Percentiles rank a stretch among this genome's conserved stretches.
Evolutionary conservation across 2,329 filamentous ascomycete species (phyloP).

Genomic region (Nakataea oryzae): DNA sequence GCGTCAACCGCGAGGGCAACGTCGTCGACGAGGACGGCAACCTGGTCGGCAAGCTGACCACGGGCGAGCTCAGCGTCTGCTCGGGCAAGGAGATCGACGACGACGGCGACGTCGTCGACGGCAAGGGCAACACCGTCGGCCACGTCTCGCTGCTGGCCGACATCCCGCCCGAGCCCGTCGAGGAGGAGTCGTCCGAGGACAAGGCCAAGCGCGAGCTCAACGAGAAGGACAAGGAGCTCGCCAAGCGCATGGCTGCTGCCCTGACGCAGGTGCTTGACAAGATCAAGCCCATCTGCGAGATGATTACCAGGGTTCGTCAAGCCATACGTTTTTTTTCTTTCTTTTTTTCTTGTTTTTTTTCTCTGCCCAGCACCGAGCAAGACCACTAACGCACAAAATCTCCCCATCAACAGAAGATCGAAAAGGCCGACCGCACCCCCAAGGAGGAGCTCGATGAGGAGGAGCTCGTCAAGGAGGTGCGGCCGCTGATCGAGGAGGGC

Average conservation of each 20-base stretch:
- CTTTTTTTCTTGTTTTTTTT: slow-evolving; percentile 6
- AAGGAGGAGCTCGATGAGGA: slow-evolving; percentile 88
- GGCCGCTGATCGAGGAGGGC: slow-evolving; percentile 81
- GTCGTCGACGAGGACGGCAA: slow-evolving; percentile 49
- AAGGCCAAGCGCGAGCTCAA: slow-evolving; percentile 43
- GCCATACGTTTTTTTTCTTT: too few relatives aligned
- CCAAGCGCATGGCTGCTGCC: slow-evolving; percentile 61
- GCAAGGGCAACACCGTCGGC: slow-evolving; percentile 55
- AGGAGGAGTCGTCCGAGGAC: slow-evolving; percentile 48
- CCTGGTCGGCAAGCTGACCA: slow-evolving; percentile 55
- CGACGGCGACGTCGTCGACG: slow-evolving; percentile 61
- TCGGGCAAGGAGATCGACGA: slow-evolving; percentile 60
- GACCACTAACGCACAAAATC: slow-evolving; percentile 15
- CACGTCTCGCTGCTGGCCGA: slow-evolving; percentile 58
- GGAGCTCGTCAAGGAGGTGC: slow-evolving; percentile 74
- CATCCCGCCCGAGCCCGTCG: slow-evolving; percentile 32
- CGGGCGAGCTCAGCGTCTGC: slow-evolving; percentile 54
- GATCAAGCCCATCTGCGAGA: slow-evolving; percentile 74
- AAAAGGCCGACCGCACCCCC: slow-evolving; percentile 67
- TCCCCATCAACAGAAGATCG: slow-evolving; percentile 51
- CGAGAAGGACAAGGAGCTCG: slow-evolving; percentile 65
- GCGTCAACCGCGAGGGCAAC: slow-evolving; percentile 48
- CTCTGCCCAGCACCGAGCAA: background rate
- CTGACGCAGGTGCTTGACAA: slow-evolving; percentile 74
- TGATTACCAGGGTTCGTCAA: slow-evolving; percentile 63